phyloP scores from a whole-genome alignment of 768 basidiomycete species.

The Brasilioporus rufonigricans region DNA sequence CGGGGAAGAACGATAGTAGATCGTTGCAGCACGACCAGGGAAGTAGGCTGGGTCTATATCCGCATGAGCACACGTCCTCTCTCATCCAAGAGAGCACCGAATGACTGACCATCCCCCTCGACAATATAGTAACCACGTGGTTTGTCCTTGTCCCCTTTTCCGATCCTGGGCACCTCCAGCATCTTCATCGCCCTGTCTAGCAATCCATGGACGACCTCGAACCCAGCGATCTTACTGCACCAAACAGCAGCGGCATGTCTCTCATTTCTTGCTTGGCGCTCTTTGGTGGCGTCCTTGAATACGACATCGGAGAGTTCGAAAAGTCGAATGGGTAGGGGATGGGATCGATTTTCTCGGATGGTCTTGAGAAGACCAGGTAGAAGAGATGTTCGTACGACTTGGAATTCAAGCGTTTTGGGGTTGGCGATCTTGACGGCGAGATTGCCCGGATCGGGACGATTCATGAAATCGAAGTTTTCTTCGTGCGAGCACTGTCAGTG shows the following conservation, averaged over 20 bases:
- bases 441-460: constrained; percentile 77
- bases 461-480: constrained; percentile 95
- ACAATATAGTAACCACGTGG: constrained; percentile 88
- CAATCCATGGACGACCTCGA: constrained; percentile 94
- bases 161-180: constrained; percentile 84
- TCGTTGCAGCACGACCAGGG: constrained; percentile 90
- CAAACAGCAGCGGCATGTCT: constrained; percentile 88
- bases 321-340: constrained; percentile 86
- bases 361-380: constrained; percentile 96
- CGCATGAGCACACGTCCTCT: not conserved
- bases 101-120: constrained; percentile 71
- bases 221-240: constrained; percentile 96
- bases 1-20: constrained; percentile 74
- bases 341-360: constrained; percentile 92
- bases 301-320: constrained; percentile 95
- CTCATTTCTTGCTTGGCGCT: constrained; percentile 86
- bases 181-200: constrained; percentile 95
- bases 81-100: not conserved
- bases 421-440: constrained; percentile 91
- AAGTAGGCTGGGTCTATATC: constrained; percentile 86
- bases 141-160: constrained; percentile 51
- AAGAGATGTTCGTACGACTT: constrained; percentile 95
- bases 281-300: constrained; percentile 74
- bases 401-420: constrained; percentile 97
- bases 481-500: constrained; percentile 86